Conservation (phyloP, 2,329 filamentous ascomycete species). For the Fusarium sp. region DNA sequence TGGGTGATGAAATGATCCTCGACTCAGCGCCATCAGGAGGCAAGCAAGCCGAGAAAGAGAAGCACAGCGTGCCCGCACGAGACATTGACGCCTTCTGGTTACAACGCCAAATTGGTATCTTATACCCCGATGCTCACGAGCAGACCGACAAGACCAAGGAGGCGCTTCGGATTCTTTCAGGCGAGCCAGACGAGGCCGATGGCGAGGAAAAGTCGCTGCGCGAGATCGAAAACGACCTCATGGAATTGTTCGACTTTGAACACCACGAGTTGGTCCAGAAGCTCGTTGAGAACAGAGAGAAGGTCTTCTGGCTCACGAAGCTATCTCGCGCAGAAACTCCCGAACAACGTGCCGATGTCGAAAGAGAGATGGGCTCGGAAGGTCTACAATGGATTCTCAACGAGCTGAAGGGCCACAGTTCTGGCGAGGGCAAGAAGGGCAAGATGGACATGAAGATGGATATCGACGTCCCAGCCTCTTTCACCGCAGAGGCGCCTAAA, state of each 20-base stretch:
- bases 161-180: slow-evolving; percentile 85
- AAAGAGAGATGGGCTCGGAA: slow-evolving; percentile 91
- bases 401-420: slow-evolving; percentile 82
- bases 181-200: slow-evolving; percentile 74
- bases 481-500: slow-evolving; percentile 62
- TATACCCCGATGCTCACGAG: slow-evolving; percentile 91
- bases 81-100: slow-evolving; percentile 99
- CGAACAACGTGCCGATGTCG: slow-evolving; percentile 79
- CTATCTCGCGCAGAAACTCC: slow-evolving; percentile 86
- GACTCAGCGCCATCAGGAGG: slow-evolving; percentile 70
- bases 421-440: slow-evolving; percentile 68
- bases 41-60: slow-evolving; percentile 62
- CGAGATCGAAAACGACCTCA: slow-evolving; percentile 97
- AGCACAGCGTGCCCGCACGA: slow-evolving; percentile 78
- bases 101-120: slow-evolving; percentile 87
- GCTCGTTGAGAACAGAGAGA: slow-evolving; percentile 90
- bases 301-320: slow-evolving; percentile 94
- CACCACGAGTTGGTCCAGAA: slow-evolving; percentile 93
- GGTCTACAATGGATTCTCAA: slow-evolving; percentile 89
- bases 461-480: slow-evolving; percentile 77
- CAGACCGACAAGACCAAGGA: slow-evolving; percentile 93
- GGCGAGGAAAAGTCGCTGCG: slow-evolving; percentile 87
- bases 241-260: slow-evolving; percentile 98
- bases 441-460: slow-evolving; percentile 96
- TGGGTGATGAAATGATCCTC: slow-evolving; percentile 87